These are phyloP conservation scores for Ophiocordyceps australis DNA, from an alignment of 2,329 filamentous ascomycete genomes.

Conservation along the genomic window DNA sequence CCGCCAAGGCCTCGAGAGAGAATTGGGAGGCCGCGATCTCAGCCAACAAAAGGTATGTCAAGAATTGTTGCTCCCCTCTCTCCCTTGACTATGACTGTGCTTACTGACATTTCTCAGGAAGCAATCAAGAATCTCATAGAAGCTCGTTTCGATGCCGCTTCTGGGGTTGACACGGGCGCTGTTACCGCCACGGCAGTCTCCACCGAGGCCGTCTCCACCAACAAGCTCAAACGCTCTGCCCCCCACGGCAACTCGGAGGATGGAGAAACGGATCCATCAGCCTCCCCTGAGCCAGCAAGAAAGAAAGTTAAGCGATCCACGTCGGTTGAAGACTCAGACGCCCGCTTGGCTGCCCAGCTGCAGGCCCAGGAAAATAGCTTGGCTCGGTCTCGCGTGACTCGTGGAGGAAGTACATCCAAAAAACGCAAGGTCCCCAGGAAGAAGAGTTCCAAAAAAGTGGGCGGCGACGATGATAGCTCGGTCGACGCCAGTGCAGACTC, in stretches of 20 bases:
- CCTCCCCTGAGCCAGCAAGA: constrained; percentile 24
- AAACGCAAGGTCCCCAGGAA: constrained; percentile 51
- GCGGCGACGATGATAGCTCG: constrained; percentile 65
- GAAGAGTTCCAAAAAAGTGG: constrained; percentile 61
- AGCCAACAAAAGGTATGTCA: constrained; percentile 35
- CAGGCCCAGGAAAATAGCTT: constrained; percentile 81
- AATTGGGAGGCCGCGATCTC: constrained; percentile 37
- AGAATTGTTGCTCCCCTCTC: neutral
- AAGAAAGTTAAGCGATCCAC: constrained; percentile 53
- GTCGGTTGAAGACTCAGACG: constrained; percentile 56
- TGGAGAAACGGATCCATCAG: constrained; percentile 27
- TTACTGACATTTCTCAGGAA: constrained; percentile 22
- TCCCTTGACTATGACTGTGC: neutral
- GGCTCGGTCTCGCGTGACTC: constrained; percentile 50
- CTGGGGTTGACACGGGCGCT: constrained; percentile 27
- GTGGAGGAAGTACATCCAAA: constrained; percentile 49
- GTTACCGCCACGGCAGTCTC: constrained; percentile 16
- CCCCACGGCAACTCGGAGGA: constrained; percentile 16
- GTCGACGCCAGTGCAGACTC: constrained; percentile 41
- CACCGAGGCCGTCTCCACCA: constrained; percentile 9
- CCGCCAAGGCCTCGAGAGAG: constrained; percentile 33
- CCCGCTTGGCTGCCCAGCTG: constrained; percentile 67
- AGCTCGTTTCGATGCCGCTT: constrained; percentile 54
- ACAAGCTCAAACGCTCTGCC: constrained; percentile 12
- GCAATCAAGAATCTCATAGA: constrained; percentile 57